Evolutionary conservation across 352 stramenopile species (phyloP), one percentile per base, ranked within the genome.

Genomic region (Globisporangium nodosum): DNA sequence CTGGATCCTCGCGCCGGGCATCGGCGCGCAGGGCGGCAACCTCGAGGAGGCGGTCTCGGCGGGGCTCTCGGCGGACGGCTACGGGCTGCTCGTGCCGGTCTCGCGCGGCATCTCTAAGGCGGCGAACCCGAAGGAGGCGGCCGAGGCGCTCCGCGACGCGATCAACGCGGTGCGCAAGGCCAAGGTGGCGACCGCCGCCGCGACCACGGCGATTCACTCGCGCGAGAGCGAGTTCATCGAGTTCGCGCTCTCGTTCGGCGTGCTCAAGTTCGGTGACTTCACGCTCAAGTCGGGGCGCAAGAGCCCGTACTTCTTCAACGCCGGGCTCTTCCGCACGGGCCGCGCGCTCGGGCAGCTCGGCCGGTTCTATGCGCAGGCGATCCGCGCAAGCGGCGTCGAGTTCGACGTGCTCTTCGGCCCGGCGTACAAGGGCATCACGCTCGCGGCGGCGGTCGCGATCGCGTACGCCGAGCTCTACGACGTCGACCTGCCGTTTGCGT

Each of bases 241-340:
- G 73, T 98, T 99, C 57, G 96, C 92, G 63, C 73, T 99, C 11
- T 83, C 78, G 24, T 84, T 96, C 55, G 91, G 91, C 50, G 97
- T 99, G 55, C 85, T 99, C 33, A 97, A 98, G 66, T 99, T 99
- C 70, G 97, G 97, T 30, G 88, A 92, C 35, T 99, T 99, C 76
- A 98, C 88, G 49, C 81, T 99, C 27, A 99, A 99, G 73, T 99
- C 95, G 55, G 97, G 97, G 39, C 82, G 97, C 49, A 81, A 95
- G 50, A 98, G 92, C 33, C 97, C 97, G 24, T 99, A 99, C 80
- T 99, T 99, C 70, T 99, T 99, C 76, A 99, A 99, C 83, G 97
- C 97, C 18, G 81, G 97, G 16, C 79, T 99, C 45, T 99, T 99
- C 78, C 96, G 89, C 62, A 97, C 89, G 9, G 97, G 97, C 11